Conservation (phyloP, 2,329 filamentous ascomycete genomes). For the Ascocoryne sarcoides region DNA sequence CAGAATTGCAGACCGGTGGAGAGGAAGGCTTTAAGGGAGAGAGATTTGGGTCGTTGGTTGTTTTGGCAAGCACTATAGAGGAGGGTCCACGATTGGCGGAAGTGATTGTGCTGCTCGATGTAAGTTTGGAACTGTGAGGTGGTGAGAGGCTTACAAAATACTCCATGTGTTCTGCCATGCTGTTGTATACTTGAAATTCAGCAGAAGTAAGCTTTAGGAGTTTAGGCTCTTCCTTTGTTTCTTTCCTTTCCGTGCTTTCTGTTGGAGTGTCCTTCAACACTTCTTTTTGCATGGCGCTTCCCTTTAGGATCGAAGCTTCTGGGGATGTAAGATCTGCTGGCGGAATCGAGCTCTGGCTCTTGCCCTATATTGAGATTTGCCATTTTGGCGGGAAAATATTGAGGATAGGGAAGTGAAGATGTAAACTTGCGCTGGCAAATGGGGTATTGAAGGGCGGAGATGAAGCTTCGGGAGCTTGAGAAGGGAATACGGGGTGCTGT, state of each 20-base stretch:
- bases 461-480: background rate
- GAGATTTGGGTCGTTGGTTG: conserved; percentile 48
- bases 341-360: conserved; percentile 20
- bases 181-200: conserved; percentile 53
- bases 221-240: conserved; percentile 13
- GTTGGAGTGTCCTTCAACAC: conserved; percentile 33
- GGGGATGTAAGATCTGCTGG: conserved; percentile 50
- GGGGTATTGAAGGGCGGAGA: conserved; percentile 10
- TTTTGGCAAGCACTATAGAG: conserved; percentile 57
- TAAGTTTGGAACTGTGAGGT: background rate
- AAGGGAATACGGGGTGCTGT: too few relatives aligned
- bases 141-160: conserved; percentile 40
- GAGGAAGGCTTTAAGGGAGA: conserved; percentile 64
- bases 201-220: conserved; percentile 45
- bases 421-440: conserved; percentile 15
- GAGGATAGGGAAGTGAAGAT: conserved; percentile 6
- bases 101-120: conserved; percentile 57
- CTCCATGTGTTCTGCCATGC: conserved; percentile 55
- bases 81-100: conserved; percentile 64
- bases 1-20: conserved; percentile 60
- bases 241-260: background rate
- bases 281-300: conserved; percentile 38
- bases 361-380: conserved; percentile 10
- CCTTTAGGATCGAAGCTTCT: conserved; percentile 23
- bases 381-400: conserved; percentile 13